Percentiles rank a stretch among this genome's conserved stretches.
Conservation (phyloP, 441 rosid species). For the Brassica balearica region DNA sequence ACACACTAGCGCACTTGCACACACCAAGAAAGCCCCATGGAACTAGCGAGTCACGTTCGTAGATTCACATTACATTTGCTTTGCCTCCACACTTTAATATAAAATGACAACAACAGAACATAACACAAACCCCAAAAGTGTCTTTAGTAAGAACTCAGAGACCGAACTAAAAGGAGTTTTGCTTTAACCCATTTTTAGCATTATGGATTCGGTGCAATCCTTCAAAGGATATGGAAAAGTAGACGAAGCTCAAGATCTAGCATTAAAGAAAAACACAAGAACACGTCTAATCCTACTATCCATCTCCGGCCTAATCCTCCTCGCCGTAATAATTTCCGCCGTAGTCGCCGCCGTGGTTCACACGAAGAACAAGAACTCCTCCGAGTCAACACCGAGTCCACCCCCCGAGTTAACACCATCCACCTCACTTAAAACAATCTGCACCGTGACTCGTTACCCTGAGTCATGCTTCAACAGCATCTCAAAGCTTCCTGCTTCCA, state of each 20-base stretch:
- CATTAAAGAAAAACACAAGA: conserved; percentile 62
- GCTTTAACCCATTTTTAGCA: neutral
- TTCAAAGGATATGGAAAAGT: conserved; percentile 93
- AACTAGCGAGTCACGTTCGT: conserved; percentile 31
- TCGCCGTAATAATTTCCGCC: conserved; percentile 55
- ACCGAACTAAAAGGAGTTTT: conserved; percentile 1
- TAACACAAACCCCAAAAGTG: neutral
- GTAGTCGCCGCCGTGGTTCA: conserved; percentile 56
- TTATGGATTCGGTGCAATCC: conserved; percentile 73
- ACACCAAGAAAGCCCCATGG: neutral
- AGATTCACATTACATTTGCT: conserved; percentile 31
- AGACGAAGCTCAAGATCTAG: conserved; percentile 60
- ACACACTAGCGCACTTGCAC: conserved; percentile 11
- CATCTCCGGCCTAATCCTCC: conserved; percentile 50
- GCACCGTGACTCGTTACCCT: conserved; percentile 76
- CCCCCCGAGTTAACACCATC: conserved; percentile 64
- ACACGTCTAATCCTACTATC: conserved; percentile 56
- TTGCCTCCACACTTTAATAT: conserved; percentile 26
- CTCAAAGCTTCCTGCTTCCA: conserved; percentile 57
- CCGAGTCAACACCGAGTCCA: conserved; percentile 34
- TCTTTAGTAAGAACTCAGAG: neutral
- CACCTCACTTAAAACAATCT: conserved; percentile 64
- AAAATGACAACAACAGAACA: conserved; percentile 27
- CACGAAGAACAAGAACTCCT: conserved; percentile 34
- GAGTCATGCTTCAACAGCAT: conserved; percentile 67